Evolutionary conservation across 2,329 filamentous ascomycete genomes (phyloP).

Genomic region (Aspergillus terreus): DNA sequence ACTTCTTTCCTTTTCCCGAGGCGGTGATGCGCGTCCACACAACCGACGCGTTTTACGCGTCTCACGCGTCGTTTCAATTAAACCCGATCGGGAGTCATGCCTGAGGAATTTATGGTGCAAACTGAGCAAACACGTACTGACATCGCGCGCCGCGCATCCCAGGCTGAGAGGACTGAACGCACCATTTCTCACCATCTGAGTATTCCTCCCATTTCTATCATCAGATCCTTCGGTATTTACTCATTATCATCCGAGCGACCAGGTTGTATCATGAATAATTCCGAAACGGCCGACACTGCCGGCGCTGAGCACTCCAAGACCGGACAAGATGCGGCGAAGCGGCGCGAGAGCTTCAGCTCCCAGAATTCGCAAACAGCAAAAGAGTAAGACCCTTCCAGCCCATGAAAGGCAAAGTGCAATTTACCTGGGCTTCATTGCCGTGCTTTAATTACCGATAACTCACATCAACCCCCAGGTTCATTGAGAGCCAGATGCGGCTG

Average conservation of each 20-base stretch:
- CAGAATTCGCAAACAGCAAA: constrained; percentile 68
- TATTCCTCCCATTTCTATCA: background rate
- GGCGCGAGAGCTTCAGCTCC: constrained; percentile 43
- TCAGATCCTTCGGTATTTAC: background rate
- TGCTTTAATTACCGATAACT: constrained; percentile 1
- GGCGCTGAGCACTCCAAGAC: constrained; percentile 10
- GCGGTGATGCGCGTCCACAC: constrained; percentile 6
- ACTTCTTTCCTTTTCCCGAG: constrained; percentile 1
- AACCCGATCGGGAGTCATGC: constrained; percentile 22
- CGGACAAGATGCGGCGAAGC: constrained; percentile 14
- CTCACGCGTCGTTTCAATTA: constrained; percentile 32
- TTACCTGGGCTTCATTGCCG: background rate
- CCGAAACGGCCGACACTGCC: constrained; percentile 9
- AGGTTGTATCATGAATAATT: constrained; percentile 19
- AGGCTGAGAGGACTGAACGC: constrained; percentile 1
- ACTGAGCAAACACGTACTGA: constrained; percentile 23
- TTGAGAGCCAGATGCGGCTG: constrained; percentile 81
- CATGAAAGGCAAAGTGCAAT: background rate
- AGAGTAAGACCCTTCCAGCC: constrained; percentile 48
- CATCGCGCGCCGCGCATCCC: constrained; percentile 10
- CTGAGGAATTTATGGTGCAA: constrained; percentile 15
- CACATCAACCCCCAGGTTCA: constrained; percentile 58
- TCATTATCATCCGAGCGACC: no score
- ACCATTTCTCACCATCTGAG: background rate
- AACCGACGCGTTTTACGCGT: constrained; percentile 15